Base-by-base conservation (phyloP, 148 eudicot genomes). In the Rheum nobile region DNA sequence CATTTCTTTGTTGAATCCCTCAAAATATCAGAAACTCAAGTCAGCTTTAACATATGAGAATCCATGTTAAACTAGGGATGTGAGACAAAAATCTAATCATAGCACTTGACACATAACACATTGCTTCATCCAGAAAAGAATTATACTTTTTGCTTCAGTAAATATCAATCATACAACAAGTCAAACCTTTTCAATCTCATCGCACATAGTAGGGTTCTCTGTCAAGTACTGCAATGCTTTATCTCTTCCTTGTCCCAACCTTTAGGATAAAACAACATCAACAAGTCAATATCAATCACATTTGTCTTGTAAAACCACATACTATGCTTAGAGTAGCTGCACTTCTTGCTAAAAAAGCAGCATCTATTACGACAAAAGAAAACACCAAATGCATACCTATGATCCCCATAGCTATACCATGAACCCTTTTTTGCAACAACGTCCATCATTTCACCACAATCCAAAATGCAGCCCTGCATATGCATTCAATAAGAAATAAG, bases 201-300 rank as follows among this genome's bases (percentile, higher is more conserved):
- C 84, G n/a, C 84, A 83, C 47, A 93, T 70, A 61, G 65, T 88
- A 69, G 92, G 91, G 75, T 89, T 91, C 72, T 91, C 98, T 84
- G 86, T 88, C 86, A 93, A 82, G 83, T 78, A 91, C 76, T 91
- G 95, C 81, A 93, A 76, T 39, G 95, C 89, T 75, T 79, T 86
- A 75, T 93, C 98, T 84, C 98, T 86, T 82, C 98, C 98, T 77
- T 91, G 98, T 74, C 98, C 98, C 90, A 93, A 83, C 84, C 98
- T 93, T 55, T 47, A 75, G 67, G 52, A 71, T 28, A 75, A 61
- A 71, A 52, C 8, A 5, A 6, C 31, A 72, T 35, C 57, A 29
- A 24, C 57, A 5, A 39, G 71, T 17, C 71, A 70, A 34, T 39
- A 50, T 28, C 28, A 19, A 75, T 57, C 57, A 21, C 34, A 7